Conservation (phyloP, 495 filamentous ascomycete genomes). For the Penicillium mononematosum region DNA sequence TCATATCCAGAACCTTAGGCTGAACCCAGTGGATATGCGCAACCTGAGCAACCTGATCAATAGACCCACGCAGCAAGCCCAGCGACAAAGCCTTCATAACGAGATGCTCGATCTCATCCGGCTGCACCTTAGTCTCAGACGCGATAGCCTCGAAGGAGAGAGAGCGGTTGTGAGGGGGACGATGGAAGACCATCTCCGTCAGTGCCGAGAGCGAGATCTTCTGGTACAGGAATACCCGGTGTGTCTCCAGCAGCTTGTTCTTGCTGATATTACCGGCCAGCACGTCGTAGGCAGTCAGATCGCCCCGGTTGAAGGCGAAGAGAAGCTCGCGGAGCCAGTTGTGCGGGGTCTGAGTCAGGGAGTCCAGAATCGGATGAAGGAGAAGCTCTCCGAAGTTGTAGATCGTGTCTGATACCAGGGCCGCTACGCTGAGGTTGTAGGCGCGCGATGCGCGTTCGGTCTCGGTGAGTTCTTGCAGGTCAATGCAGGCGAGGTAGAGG, state of each 20-base stretch:
- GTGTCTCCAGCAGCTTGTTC: slow-evolving; percentile 73
- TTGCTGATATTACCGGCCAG: slow-evolving; percentile 74
- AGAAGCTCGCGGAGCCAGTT: slow-evolving; percentile 90
- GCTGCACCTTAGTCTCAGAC: slow-evolving; percentile 86
- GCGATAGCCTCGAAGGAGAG: slow-evolving; percentile 87
- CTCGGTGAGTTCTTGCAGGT: slow-evolving; percentile 67
- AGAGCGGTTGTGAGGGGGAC: slow-evolving; percentile 90
- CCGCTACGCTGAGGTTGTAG: slow-evolving; percentile 89
- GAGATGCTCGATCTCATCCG: slow-evolving; percentile 91
- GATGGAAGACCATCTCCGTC: slow-evolving; percentile 93
- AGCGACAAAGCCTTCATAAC: slow-evolving; percentile 98
- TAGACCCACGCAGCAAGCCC: slow-evolving; percentile 84
- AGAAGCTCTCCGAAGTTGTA: slow-evolving; percentile 99
- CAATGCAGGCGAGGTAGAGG: slow-evolving; percentile 96
- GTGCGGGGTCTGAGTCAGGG: slow-evolving; percentile 63
- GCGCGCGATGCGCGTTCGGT: slow-evolving; percentile 75
- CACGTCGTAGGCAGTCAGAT: slow-evolving; percentile 80
- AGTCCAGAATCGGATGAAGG: slow-evolving; percentile 91
- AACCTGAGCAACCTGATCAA: slow-evolving; percentile 93
- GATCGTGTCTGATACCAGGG: slow-evolving; percentile 87
- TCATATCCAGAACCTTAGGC: slow-evolving; percentile 93
- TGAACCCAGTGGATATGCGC: slow-evolving; percentile 98
- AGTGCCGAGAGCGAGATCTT: slow-evolving; percentile 96
- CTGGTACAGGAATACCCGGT: slow-evolving; percentile 82
- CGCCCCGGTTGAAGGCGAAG: slow-evolving; percentile 96